Evolutionary conservation across 305 asterid species (phyloP).

Genomic region (Solanum hybrid): DNA sequence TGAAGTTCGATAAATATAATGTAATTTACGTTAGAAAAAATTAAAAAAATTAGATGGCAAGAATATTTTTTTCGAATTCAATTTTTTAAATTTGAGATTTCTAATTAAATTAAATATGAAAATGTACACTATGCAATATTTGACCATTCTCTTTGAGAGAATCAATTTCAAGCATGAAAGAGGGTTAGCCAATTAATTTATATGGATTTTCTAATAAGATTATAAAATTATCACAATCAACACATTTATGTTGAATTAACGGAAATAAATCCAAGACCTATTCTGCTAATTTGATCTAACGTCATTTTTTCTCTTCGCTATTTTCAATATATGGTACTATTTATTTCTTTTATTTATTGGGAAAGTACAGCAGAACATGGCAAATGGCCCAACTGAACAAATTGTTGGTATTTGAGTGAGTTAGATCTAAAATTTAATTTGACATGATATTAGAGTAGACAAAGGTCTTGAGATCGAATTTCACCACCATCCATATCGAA

Average conservation of each 20-base stretch:
- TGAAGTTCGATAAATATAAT: not conserved
- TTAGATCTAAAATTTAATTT: fast-evolving
- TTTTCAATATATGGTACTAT: not conserved
- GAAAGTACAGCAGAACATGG: not conserved
- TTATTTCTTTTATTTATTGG: not conserved
- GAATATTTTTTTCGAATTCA: not conserved
- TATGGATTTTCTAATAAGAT: not conserved
- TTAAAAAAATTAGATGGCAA: not conserved
- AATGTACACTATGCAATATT: not conserved
- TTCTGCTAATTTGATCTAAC: not conserved
- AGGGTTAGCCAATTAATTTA: not conserved
- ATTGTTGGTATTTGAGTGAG: not conserved
- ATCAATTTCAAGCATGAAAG: not conserved
- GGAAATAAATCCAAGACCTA: not conserved
- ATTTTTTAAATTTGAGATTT: not conserved
- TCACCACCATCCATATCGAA: no score
- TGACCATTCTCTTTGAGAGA: not conserved
- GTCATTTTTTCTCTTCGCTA: not conserved
- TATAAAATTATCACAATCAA: not conserved
- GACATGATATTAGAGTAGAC: fast-evolving
- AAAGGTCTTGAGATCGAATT: fast-evolving
- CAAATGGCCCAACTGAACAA: not conserved
- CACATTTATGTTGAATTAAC: not conserved
- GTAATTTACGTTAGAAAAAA: not conserved
- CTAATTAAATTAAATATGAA: not conserved